Evolutionary conservation across 2,329 filamentous ascomycete genomes (phyloP), one percentile per base, ranked within the genome.

Genomic region (Stromatinia cepivora): DNA sequence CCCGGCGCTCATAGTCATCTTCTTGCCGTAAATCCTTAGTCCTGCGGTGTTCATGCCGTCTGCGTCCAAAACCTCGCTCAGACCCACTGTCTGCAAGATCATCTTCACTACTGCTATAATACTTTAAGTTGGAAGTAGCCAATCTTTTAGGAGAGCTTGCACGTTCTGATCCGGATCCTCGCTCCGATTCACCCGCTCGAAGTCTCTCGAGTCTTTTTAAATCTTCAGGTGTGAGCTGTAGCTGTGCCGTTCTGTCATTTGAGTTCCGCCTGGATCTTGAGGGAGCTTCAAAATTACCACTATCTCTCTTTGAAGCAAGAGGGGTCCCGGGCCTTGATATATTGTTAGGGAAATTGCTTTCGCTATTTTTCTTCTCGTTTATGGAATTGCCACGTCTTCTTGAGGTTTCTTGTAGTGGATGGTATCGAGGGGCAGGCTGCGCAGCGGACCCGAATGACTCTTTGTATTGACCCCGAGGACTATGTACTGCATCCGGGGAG

Each of bases 401-500:
- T 76, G 76, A 78, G 66, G 72, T 79, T 71, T 76, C 79, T 46
- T 78, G 79, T 36, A 75, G 73, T 62, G 75, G 72, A 50, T 78
- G 74, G 72, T 70, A 78, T 70, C 73, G 76, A 69, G 73, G 74
- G 70, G 45, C 82, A 81, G 39, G 81, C 82, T 72, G 74, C 48
- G 74, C 70, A 39, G 54, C 57, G 13, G 70, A 66, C 20, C 63
- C 68, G 56, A 75, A 72, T 62, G 73, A 71, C 4, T 76, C 73
- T 56, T 75, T 76, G 1, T 59, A 52, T 15, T 56, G 48, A 36
- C 36, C 65, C n/a, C 69, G 36, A 50, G 57, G 63, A 9, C 45
- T 56, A 56, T 71, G 68, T 53, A 82, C 78, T 7, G 81, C 75
- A 71, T 85, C 84, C 36, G 84, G 84, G 10, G 85, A 84, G 25